phyloP scores from a whole-genome alignment of 106 monocot species.

The Platanthera zijinensis region DNA sequence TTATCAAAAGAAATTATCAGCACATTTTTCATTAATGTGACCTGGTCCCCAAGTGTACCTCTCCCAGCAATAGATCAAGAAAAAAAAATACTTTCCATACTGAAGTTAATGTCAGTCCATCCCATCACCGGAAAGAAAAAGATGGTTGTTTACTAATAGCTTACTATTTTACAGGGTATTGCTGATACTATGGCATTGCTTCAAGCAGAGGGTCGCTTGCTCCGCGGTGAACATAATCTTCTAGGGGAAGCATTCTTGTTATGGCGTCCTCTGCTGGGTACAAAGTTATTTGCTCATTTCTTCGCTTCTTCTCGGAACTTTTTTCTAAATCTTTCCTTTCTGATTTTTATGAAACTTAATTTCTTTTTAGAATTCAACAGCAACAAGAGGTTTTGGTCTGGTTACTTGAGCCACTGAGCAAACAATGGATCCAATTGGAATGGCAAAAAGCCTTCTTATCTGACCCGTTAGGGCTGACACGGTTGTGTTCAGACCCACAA shows the following conservation, averaged over 20 bases:
- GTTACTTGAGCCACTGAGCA: constrained; percentile 87
- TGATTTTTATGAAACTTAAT: constrained; percentile 2
- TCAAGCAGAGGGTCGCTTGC: constrained; percentile 67
- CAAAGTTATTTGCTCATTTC: neutral
- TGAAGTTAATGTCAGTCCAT: neutral
- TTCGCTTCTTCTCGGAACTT: neutral
- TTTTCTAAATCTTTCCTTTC: constrained; percentile 3
- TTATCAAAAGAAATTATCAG: neutral
- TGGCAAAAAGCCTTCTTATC: constrained; percentile 90
- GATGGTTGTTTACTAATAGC: neutral
- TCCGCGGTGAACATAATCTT: constrained; percentile 92
- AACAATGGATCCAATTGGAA: constrained; percentile 76
- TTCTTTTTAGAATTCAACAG: constrained; percentile 66
- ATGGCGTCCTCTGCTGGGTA: constrained; percentile 96
- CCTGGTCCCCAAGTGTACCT: no score
- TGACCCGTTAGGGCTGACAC: constrained; percentile 55
- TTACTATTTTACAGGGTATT: constrained; percentile 53
- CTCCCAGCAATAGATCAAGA: no score
- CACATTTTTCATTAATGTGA: neutral
- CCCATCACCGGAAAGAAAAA: neutral
- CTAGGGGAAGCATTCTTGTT: constrained; percentile 93
- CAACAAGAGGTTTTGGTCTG: constrained; percentile 91
- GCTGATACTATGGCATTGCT: constrained; percentile 92
- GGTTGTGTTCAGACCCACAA: constrained; percentile 52
- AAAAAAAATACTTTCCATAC: neutral